phyloP scores from a whole-genome alignment of 2,329 filamentous ascomycete genomes.

The Colletotrichum filicis region DNA sequence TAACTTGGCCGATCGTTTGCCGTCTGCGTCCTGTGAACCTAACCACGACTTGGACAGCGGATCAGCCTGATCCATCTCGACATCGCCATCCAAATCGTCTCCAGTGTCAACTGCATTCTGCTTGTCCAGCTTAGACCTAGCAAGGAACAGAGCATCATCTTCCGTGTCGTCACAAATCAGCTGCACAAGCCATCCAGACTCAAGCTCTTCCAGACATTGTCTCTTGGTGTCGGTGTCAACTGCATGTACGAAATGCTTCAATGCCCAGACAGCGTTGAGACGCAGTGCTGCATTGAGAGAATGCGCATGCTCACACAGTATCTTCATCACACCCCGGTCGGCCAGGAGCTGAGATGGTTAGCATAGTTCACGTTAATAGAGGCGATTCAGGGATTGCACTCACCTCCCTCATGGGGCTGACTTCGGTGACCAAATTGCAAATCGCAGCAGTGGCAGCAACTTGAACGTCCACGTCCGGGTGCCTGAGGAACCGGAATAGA shows the following conservation, averaged over 20 bases:
- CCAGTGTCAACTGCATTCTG: constrained; percentile 37
- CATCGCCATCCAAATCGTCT: constrained; percentile 66
- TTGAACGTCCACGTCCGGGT: constrained; percentile 81
- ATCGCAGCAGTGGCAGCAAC: constrained; percentile 87
- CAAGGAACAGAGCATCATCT: constrained; percentile 59
- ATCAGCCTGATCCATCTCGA: constrained; percentile 64
- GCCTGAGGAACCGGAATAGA: constrained; percentile 78
- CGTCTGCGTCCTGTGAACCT: constrained; percentile 34
- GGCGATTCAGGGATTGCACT: constrained; percentile 46
- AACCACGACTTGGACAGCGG: constrained; percentile 47
- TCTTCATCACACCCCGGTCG: constrained; percentile 77
- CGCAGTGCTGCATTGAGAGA: constrained; percentile 83
- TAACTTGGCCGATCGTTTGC: constrained; percentile 51
- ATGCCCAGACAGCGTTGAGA: constrained; percentile 89
- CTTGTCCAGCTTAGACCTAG: constrained; percentile 45
- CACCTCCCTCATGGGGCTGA: constrained; percentile 91
- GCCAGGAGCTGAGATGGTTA: constrained; percentile 69
- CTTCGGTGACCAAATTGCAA: constrained; percentile 87
- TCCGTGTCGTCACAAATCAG: constrained; percentile 75
- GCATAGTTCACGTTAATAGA: not conserved
- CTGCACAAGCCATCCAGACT: constrained; percentile 82
- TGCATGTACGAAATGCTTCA: constrained; percentile 88
- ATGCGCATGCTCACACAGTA: constrained; percentile 86
- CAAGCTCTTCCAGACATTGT: constrained; percentile 80
- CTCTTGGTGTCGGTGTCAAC: constrained; percentile 79